Conservation (phyloP, 202 grass and related monocot species). For the Zizania palustris region DNA sequence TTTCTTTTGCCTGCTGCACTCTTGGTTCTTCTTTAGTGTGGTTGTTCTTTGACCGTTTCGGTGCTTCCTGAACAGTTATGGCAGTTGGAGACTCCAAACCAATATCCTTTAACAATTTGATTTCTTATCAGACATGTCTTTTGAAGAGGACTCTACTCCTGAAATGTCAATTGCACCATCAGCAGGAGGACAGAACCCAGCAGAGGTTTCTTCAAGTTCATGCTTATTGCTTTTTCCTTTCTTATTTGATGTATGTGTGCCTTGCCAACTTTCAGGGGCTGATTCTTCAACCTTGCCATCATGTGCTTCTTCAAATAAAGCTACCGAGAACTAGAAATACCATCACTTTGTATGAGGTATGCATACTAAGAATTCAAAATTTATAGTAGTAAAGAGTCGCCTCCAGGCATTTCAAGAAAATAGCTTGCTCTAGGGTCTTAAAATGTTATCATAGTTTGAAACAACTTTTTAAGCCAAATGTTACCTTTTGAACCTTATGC, state of each 20-base stretch:
- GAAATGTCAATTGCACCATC: conserved; percentile 31
- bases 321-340: conserved; percentile 30
- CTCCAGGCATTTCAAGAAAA: conserved; percentile 27
- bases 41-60: conserved; percentile 40
- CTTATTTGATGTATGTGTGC: conserved; percentile 35
- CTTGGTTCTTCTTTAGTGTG: conserved; percentile 43
- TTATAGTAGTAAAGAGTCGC: not conserved
- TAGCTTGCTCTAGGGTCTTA: not conserved
- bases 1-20: conserved; percentile 48
- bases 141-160: conserved; percentile 32
- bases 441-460: conserved; percentile 32
- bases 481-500: conserved; percentile 50
- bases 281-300: conserved; percentile 37
- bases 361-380: conserved; percentile 18
- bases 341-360: conserved; percentile 19
- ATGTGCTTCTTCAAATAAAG: conserved; percentile 46
- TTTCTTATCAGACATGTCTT: conserved; percentile 43
- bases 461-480: conserved; percentile 12
- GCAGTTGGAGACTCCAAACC: not conserved
- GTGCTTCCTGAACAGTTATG: conserved; percentile 25
- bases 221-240: conserved; percentile 38
- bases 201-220: conserved; percentile 22
- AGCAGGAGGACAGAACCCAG: conserved; percentile 23
- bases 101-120: conserved; percentile 47
- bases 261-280: conserved; percentile 28